Evolutionary conservation across 208 protist genomes (phyloP).

Genomic region (Wallacemonas sp.): DNA sequence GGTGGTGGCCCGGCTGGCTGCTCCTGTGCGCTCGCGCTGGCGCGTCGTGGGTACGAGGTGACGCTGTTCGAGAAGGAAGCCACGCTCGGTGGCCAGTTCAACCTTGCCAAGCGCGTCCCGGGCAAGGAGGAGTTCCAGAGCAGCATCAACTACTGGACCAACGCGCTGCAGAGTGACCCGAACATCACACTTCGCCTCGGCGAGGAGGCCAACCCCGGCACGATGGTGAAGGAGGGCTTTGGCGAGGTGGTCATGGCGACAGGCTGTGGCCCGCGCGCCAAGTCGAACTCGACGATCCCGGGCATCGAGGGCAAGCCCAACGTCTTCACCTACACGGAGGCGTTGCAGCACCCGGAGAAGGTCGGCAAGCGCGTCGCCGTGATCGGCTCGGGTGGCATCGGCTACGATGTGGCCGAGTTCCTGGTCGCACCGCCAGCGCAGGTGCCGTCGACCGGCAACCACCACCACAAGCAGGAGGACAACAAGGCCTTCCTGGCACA

Average conservation of each 20-base stretch:
- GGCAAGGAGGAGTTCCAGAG: constrained; percentile 89
- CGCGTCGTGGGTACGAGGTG: constrained; percentile 66
- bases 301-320: constrained; percentile 63
- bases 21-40: constrained; percentile 46
- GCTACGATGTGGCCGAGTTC: constrained; percentile 92
- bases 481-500: neutral
- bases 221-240: constrained; percentile 30
- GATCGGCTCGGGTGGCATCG: constrained; percentile 93
- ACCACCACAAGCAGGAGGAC: constrained; percentile 23
- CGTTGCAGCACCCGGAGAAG: constrained; percentile 51
- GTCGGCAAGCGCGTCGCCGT: constrained; percentile 83
- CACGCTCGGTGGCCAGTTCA: constrained; percentile 84
- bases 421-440: constrained; percentile 31
- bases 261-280: constrained; percentile 67
- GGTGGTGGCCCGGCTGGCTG: constrained; percentile 76
- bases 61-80: constrained; percentile 56
- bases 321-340: constrained; percentile 86
- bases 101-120: constrained; percentile 75
- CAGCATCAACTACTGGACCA: constrained; percentile 76
- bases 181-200: constrained; percentile 39
- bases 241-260: constrained; percentile 83
- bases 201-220: constrained; percentile 24
- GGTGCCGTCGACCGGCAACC: constrained; percentile 23
- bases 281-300: constrained; percentile 43
- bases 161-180: constrained; percentile 23